A percentile compares a stretch with the other conserved stretches of the same genome.
phyloP scores from a whole-genome alignment of 2,329 filamentous ascomycete genomes.

The Aspergillus fumigatiaffinis region DNA sequence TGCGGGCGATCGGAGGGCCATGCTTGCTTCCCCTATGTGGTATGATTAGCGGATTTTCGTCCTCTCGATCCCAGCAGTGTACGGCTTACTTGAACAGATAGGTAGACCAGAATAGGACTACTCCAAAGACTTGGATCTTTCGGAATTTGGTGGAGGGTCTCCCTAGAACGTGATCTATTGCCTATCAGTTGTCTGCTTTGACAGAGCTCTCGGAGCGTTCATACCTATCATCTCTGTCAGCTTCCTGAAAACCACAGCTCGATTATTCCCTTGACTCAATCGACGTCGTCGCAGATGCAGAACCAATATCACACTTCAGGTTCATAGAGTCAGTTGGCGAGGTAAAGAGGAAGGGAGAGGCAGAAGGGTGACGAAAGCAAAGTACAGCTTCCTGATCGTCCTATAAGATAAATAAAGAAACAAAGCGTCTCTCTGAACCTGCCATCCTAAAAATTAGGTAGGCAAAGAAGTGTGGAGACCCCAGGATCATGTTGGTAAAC shows the following conservation, averaged over 20 bases:
- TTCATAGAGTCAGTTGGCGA: neutral
- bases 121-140: conserved; percentile 86
- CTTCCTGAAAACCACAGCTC: neutral
- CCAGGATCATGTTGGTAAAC: neutral
- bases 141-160: conserved; percentile 87
- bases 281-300: neutral
- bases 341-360: neutral
- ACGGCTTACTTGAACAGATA: conserved; percentile 70
- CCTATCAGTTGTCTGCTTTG: conserved; percentile 4
- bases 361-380: neutral
- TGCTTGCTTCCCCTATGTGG: conserved; percentile 69
- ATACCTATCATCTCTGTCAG: conserved; percentile 31
- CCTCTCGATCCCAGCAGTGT: neutral
- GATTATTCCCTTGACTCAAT: neutral
- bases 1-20: conserved; percentile 57
- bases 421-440: neutral
- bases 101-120: conserved; percentile 84
- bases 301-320: neutral
- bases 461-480: neutral
- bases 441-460: neutral
- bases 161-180: conserved; percentile 79
- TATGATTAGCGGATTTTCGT: neutral
- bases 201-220: neutral
- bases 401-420: neutral
- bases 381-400: neutral